These are phyloP conservation scores for Abrus pulchellus DNA, from an alignment of 306 rosid species.

Conservation along the genomic window DNA sequence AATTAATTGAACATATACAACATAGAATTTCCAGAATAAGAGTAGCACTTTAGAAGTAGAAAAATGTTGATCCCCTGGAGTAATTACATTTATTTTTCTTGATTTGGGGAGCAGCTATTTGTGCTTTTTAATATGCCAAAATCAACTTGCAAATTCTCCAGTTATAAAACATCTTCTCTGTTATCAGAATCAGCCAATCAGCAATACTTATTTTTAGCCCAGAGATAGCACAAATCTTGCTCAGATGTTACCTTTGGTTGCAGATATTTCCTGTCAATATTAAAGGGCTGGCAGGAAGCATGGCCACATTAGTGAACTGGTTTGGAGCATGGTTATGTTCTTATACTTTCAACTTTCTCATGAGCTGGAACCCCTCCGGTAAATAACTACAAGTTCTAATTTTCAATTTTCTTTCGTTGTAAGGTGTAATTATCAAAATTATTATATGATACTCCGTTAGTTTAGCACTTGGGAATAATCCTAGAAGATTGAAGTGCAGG, in stretches of 20 bases:
- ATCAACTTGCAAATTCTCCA: constrained; percentile 10
- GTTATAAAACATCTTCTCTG: constrained; percentile 53
- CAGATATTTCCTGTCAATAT: constrained; percentile 94
- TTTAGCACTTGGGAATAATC: background rate
- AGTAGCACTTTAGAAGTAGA: background rate
- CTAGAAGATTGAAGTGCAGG: constrained; percentile 27
- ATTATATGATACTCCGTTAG: background rate
- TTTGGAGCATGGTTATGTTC: constrained; percentile 93
- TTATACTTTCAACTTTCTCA: constrained; percentile 87
- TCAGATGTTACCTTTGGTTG: constrained; percentile 27
- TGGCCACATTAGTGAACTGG: constrained; percentile 91
- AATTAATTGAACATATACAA: constrained; percentile 8
- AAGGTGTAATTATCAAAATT: background rate
- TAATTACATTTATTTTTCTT: background rate
- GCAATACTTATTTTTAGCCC: background rate
- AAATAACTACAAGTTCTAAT: constrained; percentile 34
- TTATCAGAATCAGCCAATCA: constrained; percentile 24
- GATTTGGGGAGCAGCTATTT: background rate
- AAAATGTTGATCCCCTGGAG: background rate
- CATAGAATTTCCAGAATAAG: background rate
- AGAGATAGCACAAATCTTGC: background rate
- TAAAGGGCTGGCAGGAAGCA: constrained; percentile 87
- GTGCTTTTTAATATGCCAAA: constrained; percentile 29
- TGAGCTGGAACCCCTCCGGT: constrained; percentile 94
- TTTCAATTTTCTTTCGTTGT: constrained; percentile 8